Percentiles rank a stretch among this genome's conserved stretches.
Conservation (phyloP, 148 eudicot species). For the Hydrangea macrophylla region DNA sequence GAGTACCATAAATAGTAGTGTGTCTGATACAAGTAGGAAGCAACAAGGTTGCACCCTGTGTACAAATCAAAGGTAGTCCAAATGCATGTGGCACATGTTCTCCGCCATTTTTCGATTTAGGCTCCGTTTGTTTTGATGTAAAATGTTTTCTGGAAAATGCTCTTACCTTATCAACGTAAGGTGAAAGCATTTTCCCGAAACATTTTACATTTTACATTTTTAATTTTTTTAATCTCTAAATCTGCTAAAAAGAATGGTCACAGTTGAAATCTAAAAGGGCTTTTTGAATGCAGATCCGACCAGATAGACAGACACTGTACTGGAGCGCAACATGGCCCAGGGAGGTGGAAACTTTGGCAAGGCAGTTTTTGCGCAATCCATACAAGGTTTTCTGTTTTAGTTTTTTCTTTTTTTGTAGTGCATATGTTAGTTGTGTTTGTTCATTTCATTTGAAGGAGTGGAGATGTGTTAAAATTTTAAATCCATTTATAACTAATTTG, state of each 20-base stretch:
- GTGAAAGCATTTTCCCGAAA: no score
- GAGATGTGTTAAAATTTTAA: background rate
- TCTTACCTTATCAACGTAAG: no score
- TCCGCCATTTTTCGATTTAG: no score
- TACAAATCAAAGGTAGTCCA: no score
- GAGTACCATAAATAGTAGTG: no score
- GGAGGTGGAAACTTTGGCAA: constrained; percentile 90
- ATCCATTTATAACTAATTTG: background rate
- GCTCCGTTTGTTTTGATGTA: no score
- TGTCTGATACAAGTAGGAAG: no score
- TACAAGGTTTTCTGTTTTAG: constrained; percentile 58
- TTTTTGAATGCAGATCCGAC: constrained; percentile 65
- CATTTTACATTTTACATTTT: no score
- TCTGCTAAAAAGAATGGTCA: background rate
- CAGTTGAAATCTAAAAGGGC: constrained; percentile 2
- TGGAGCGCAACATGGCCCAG: constrained; percentile 99
- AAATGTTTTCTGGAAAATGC: no score
- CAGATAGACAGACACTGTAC: constrained; percentile 94
- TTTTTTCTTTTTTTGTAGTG: background rate
- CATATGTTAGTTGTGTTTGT: background rate
- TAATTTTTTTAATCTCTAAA: background rate
- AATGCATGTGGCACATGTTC: no score
- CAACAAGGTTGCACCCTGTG: no score
- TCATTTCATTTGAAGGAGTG: background rate
- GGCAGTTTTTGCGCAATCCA: constrained; percentile 82